phyloP scores from a whole-genome alignment of 164 flowering plant genomes.

The grape (Vitis vinifera) region ASM3070453v1 NC_081822.1:33913501-33914000 shows the following conservation, averaged over 20 bases:
- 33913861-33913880: neutral
- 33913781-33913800: conserved; percentile 87
- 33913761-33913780: conserved; percentile 72
- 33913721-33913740: neutral
- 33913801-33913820: conserved; percentile 70
- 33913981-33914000: no score
- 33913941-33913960: no score
- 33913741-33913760: conserved; percentile 22
- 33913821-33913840: conserved; percentile 61
- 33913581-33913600: neutral
- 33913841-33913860: conserved; percentile 65
- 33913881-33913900: neutral
- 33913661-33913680: no score
- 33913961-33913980: no score
- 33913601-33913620: neutral
- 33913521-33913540: neutral
- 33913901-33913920: no score
- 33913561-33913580: no score
- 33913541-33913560: no score
- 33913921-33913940: neutral
- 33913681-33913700: neutral
- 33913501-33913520: neutral
- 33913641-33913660: no score
- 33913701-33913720: neutral
- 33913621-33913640: no score